A percentile compares a stretch with the other conserved stretches of the same genome.
phyloP scores from a whole-genome alignment of 139 green algal genomes.

The Zygnema cylindricum region DNA sequence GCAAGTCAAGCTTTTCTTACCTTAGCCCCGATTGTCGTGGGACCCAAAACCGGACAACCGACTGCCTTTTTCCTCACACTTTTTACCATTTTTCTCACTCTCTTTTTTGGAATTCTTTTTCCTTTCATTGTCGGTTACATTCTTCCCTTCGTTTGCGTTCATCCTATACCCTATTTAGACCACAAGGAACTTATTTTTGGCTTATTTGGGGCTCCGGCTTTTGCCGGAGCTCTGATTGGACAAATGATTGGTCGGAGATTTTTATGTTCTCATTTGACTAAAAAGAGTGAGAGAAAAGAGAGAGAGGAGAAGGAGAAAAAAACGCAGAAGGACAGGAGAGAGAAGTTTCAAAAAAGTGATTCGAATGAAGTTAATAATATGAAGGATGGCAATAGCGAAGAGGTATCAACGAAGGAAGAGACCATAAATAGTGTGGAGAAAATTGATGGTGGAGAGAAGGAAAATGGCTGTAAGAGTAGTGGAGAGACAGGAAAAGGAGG shows the following conservation, averaged over 20 bases:
- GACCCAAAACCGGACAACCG: not conserved
- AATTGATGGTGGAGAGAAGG: not conserved
- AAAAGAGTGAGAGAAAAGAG: not conserved
- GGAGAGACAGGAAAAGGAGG: not conserved
- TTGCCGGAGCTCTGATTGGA: conserved; percentile 20
- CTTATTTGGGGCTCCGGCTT: conserved; percentile 10
- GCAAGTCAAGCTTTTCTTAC: not conserved
- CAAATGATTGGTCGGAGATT: not conserved
- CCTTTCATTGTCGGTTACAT: not conserved
- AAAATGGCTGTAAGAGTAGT: not conserved
- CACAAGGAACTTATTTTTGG: not conserved
- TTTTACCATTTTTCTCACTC: not conserved
- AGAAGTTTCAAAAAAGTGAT: not conserved
- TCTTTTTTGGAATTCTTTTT: conserved; percentile 11
- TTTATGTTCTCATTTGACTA: not conserved
- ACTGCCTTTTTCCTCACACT: not conserved
- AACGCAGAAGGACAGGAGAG: not conserved
- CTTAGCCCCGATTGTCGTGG: not conserved
- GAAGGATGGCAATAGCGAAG: not conserved
- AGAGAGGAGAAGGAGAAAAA: not conserved
- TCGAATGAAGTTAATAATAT: not conserved
- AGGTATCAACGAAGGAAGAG: not conserved
- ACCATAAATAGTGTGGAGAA: not conserved
- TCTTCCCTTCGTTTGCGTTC: conserved; percentile 7
- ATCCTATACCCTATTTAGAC: conserved; percentile 21